Conservation (phyloP, 2,329 filamentous ascomycete species). For the Penicillium digitatum region DNA sequence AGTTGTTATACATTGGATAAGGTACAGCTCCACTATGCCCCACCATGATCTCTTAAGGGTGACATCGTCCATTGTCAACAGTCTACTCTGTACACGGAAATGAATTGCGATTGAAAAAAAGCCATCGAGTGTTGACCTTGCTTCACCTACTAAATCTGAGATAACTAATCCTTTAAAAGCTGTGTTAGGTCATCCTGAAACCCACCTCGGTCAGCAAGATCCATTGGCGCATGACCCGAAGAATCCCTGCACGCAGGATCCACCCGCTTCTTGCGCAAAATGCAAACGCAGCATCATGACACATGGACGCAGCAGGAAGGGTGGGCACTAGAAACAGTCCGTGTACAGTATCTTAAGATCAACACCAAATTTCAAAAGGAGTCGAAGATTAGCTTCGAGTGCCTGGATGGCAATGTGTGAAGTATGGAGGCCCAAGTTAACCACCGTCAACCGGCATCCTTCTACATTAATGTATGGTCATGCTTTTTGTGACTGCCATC, state of each 20-base stretch:
- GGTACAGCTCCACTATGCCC: slow-evolving; percentile 3
- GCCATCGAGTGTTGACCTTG: background rate
- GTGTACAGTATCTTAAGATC: background rate
- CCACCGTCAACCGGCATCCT: too few species aligned
- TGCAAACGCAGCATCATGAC: background rate
- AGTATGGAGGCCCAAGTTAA: background rate
- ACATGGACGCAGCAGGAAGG: background rate
- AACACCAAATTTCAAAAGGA: background rate
- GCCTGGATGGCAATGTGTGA: background rate
- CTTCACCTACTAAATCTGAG: background rate
- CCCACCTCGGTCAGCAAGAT: background rate
- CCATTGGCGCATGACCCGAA: background rate
- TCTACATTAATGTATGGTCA: too few species aligned
- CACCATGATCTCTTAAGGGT: background rate
- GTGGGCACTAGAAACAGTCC: background rate
- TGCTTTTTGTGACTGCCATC: too few species aligned
- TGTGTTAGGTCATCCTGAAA: background rate
- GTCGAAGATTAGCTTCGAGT: background rate
- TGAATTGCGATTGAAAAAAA: background rate
- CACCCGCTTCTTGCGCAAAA: background rate
- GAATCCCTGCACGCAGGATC: background rate
- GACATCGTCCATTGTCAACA: background rate
- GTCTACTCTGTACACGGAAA: background rate
- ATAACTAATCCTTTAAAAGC: background rate
- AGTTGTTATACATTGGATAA: background rate